phyloP scores from a whole-genome alignment of 441 rosid genomes.

The Pelargonium citronellum region DNA sequence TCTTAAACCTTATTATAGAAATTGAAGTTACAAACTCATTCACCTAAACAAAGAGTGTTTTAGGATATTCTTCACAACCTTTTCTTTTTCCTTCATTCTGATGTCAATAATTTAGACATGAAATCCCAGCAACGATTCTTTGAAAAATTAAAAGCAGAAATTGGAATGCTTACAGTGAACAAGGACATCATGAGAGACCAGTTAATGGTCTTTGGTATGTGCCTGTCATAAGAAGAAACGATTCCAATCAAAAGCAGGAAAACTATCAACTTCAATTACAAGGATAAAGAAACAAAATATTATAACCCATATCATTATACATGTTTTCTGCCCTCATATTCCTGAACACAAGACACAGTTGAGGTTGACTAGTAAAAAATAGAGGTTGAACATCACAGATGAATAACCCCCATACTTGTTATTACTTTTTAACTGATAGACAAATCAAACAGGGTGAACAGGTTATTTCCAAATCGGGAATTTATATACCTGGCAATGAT shows the following conservation, averaged over 20 bases:
- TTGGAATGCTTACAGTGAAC: slow-evolving; percentile 47
- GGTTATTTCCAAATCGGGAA: background rate
- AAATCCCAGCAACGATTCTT: background rate
- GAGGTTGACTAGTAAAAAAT: background rate
- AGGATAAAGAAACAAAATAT: background rate
- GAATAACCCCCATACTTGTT: background rate
- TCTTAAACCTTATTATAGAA: background rate
- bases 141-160: slow-evolving; percentile 6
- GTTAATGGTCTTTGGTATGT: slow-evolving; percentile 43
- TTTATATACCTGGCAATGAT: background rate
- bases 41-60: background rate
- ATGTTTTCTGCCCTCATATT: slow-evolving; percentile 7
- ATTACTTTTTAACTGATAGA: background rate
- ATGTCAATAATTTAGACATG: background rate
- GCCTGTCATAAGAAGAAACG: slow-evolving; percentile 33
- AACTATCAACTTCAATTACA: background rate
- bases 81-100: background rate
- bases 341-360: slow-evolving; percentile 19
- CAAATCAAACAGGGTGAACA: background rate
- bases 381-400: background rate
- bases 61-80: background rate
- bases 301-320: background rate
- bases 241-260: background rate
- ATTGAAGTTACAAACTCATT: background rate
- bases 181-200: slow-evolving; percentile 80